Evolutionary conservation across 169 alveolate species (phyloP), one percentile per base, ranked within the genome.

Genomic region (Theileria sp.): DNA sequence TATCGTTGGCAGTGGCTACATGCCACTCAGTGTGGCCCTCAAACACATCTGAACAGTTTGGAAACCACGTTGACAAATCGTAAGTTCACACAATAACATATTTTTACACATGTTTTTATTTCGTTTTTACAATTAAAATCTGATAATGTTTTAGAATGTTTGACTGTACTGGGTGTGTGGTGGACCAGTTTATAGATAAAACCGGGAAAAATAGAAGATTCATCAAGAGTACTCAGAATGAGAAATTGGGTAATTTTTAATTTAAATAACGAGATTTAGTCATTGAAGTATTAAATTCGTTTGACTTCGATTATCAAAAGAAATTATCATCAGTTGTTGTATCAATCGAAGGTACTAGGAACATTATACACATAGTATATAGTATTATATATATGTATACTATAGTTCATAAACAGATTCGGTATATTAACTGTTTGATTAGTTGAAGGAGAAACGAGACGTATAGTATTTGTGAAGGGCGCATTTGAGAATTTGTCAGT

Each of bases 51-150:
- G 91, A 79, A 30, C 68, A 78, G 38, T 68, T 66, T 49, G 91
- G 91, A 23, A 77, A 78, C 80, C 89, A 85, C 68, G 91, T 79
- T n/a, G 91, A 85, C 67, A 85, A 85, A 23, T 78, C 87, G 88
- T 81, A 81, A 64, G 88, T 74, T 30, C 26, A 58, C 34, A 58
- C 9, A n/a, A n/a, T 8, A 1, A 58, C 26, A 58, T 15, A 19
- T 58, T 0, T n/a, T 10, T 58, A 44, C 19, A 58, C 1, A 2
- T 58, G 67, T 19, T 58, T 19, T 6, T 58, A 21, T 15, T 3
- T 54, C 25, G 7, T 54, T 15, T 21, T 1, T 13, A 25, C 50
- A 8, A 1, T 0, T 6, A 21, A 13, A 32, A 71, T 30, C 17
- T 32, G 49, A 30, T 44, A 9, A 25, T 36, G 51, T 30, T 10